phyloP scores from a whole-genome alignment of 768 basidiomycete species.

The Cystobasidium onofrii region DNA sequence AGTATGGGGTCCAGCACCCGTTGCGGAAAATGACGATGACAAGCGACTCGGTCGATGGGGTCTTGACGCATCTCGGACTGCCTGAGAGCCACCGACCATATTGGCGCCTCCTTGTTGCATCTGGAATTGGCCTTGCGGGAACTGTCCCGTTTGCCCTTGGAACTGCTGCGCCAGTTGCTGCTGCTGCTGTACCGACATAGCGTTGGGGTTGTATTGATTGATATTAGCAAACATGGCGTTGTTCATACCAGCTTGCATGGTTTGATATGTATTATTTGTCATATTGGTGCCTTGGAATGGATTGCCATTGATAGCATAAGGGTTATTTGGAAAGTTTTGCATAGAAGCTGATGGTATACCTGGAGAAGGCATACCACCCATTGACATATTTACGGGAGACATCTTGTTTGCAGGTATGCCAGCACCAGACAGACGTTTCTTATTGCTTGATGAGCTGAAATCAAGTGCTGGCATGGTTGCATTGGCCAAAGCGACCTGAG shows the following conservation, averaged over 20 bases:
- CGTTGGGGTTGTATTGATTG: neutral
- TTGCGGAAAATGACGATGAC: conserved; percentile 24
- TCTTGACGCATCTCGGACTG: neutral
- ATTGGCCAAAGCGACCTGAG: neutral
- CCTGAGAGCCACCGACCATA: neutral
- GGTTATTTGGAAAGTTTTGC: neutral
- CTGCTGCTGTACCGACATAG: conserved; percentile 3
- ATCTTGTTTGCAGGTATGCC: neutral
- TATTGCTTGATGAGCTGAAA: conserved; percentile 15
- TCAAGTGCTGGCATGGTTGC: neutral
- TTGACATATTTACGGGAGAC: neutral
- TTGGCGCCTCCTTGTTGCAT: neutral
- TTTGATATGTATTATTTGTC: neutral
- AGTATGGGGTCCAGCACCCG: conserved; percentile 3
- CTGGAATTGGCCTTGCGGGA: neutral
- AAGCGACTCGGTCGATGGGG: conserved; percentile 17
- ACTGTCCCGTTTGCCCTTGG: conserved; percentile 3
- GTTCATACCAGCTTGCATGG: conserved; percentile 14
- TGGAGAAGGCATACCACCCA: conserved; percentile 1
- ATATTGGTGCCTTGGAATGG: conserved; percentile 8
- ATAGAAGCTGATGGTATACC: neutral
- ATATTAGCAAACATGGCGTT: conserved; percentile 9
- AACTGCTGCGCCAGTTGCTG: neutral
- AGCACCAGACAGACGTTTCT: neutral
- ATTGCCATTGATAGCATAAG: neutral